Base-by-base conservation (phyloP, 495 filamentous ascomycete genomes). In the Pyrenula aspistea region DNA sequence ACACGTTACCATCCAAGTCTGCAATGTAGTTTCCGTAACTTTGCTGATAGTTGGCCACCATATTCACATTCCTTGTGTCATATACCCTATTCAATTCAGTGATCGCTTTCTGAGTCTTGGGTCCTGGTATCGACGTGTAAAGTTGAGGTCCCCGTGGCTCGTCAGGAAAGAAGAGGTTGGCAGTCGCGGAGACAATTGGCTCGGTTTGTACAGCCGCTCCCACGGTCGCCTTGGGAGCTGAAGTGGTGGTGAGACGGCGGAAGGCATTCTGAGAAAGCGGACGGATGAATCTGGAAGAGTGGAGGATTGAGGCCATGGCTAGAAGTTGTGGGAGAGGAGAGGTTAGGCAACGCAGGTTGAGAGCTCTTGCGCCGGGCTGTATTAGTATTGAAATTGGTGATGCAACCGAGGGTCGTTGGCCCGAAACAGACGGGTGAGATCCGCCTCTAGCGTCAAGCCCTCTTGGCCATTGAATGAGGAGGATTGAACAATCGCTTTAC, bases 11-110 rank as follows among this genome's bases (percentile, higher is more conserved):
- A 71, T 98, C 93, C 2, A 87, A 77, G 71, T 98, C 93, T 47
- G 83, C 83, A 68, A 98, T 89, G 66, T 83, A 84, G 71, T 84
- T 84, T 62, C 80, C 81, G 64, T 73, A 65, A 54, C 78, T 81
- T 70, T 85, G 82, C 54, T 76, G 67, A 70, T 91, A 96, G 69
- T 95, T 84, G 58, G 86, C 78, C 61, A 95, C 75, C 86, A 96
- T 91, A 77, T 96, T 96, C 77, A 96, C 72, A 72, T 84, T 89
- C 63, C 92, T 81, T 1, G 89, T 92, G 68, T 98, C 93, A 65
- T 95, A 98, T 58, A 98, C 89, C 72, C 85, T 73, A 71, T 90
- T 71, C 55, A 98, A 76, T 64, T 87, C 76, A 56, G 81, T 79
- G 64, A 87, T 81, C 42, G 88, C 81, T 55, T 80, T 78, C 75